These are phyloP conservation scores for Nitzschia inconspicua DNA, from an alignment of 108 stramenopile genomes.

Conservation along the genomic window DNA sequence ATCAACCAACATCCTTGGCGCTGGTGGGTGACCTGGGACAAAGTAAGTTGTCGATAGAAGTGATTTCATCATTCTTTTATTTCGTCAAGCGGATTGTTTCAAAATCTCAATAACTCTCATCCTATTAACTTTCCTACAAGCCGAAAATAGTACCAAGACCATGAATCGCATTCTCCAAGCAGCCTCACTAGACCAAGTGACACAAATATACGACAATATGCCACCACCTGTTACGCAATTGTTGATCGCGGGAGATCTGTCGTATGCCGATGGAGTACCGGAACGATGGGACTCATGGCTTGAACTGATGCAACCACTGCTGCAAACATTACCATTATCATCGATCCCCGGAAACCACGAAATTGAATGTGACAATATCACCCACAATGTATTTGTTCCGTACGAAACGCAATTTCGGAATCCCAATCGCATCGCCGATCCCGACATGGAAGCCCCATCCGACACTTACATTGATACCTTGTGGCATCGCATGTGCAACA, in stretches of 20 bases:
- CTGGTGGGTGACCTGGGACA: slow-evolving; percentile 44
- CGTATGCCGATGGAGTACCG: slow-evolving; percentile 76
- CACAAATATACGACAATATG: too few species aligned
- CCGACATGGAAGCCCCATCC: slow-evolving; percentile 23
- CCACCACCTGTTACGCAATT: slow-evolving; percentile 16
- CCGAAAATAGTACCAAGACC: slow-evolving; percentile 46
- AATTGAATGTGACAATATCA: slow-evolving; percentile 61
- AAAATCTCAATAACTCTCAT: too few species aligned
- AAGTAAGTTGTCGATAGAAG: slow-evolving; percentile 8
- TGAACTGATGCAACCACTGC: slow-evolving; percentile 52
- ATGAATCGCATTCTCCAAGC: slow-evolving; percentile 39
- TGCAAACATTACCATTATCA: slow-evolving; percentile 46
- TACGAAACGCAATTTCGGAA: slow-evolving; percentile 78
- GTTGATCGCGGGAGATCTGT: slow-evolving; percentile 68
- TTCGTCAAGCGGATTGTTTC: neutral
- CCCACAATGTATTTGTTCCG: slow-evolving; percentile 48
- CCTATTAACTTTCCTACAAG: too few species aligned
- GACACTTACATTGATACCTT: slow-evolving; percentile 29
- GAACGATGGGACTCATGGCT: slow-evolving; percentile 73
- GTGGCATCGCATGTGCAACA: slow-evolving; percentile 22
- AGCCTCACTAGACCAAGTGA: neutral
- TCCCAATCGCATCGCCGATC: slow-evolving; percentile 51
- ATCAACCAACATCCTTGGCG: slow-evolving; percentile 37
- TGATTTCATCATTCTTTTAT: too few species aligned
- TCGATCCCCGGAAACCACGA: slow-evolving; percentile 84